Evolutionary conservation across 805 yeast genomes (phyloP).

Genomic region (Monosporozyma solicola): DNA sequence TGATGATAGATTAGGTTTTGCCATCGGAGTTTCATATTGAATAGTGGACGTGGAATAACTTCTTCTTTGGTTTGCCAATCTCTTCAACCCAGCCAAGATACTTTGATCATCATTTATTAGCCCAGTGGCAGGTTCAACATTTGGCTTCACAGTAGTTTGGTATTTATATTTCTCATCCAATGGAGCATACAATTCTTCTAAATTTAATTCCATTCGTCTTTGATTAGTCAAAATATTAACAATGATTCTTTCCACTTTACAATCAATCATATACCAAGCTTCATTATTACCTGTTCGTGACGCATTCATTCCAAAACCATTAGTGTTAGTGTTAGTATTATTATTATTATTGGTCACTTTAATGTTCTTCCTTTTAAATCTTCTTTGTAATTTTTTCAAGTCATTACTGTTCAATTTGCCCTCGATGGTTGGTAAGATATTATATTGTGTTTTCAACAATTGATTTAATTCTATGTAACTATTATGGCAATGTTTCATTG

Average conservation of each 20-base stretch:
- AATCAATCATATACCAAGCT: constrained; percentile 78
- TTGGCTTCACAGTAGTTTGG: not conserved
- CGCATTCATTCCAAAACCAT: constrained; percentile 36
- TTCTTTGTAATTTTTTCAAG: constrained; percentile 41
- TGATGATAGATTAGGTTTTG: not conserved
- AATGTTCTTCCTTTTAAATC: constrained; percentile 42
- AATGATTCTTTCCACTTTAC: constrained; percentile 50
- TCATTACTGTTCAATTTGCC: constrained; percentile 59
- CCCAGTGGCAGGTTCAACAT: not conserved
- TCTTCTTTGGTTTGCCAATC: constrained; percentile 22
- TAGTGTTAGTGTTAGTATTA: constrained; percentile 10
- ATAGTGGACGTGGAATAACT: constrained; percentile 8
- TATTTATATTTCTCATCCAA: constrained; percentile 31
- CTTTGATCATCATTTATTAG: constrained; percentile 12
- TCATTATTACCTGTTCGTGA: constrained; percentile 42
- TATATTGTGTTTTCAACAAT: constrained; percentile 45
- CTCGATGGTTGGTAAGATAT: constrained; percentile 47
- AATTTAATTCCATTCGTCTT: constrained; percentile 56
- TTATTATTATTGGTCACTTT: constrained; percentile 19
- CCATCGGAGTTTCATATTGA: constrained; percentile 8
- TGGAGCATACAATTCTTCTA: constrained; percentile 60
- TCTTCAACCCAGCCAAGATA: constrained; percentile 24
- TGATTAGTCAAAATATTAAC: constrained; percentile 68
- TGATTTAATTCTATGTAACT: constrained; percentile 54
- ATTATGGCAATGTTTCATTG: constrained; percentile 63